Percentiles rank a stretch among this genome's conserved stretches.
These are phyloP conservation scores for Tilletia horrida DNA, from an alignment of 1,284 basidiomycete genomes.

Conservation along the genomic window DNA sequence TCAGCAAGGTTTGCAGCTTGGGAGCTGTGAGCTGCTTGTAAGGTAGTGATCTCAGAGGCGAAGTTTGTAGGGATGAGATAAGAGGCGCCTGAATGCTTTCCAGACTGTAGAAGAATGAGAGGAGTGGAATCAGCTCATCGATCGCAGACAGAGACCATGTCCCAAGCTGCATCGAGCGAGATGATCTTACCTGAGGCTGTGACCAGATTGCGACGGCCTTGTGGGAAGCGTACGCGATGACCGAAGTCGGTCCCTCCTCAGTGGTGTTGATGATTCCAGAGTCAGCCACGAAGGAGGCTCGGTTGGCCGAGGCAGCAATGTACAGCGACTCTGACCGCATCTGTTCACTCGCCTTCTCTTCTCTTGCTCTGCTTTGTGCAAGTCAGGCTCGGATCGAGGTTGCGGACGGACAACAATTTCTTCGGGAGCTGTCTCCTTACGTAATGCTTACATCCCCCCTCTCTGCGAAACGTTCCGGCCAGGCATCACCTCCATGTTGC, in stretches of 20 bases:
- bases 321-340: conserved; percentile 26
- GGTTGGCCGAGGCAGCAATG: conserved; percentile 46
- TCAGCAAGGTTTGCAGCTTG: neutral
- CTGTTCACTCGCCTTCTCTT: neutral
- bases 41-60: conserved; percentile 31
- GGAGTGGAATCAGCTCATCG: conserved; percentile 6
- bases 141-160: conserved; percentile 25
- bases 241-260: neutral
- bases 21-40: conserved; percentile 29
- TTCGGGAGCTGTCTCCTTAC: too few relatives aligned
- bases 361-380: neutral
- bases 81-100: conserved; percentile 17
- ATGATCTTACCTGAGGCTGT: conserved; percentile 24
- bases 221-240: conserved; percentile 44
- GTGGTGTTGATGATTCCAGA: conserved; percentile 29
- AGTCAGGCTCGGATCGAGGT: neutral
- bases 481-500: neutral
- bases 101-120: neutral
- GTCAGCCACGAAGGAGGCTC: conserved; percentile 44
- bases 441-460: neutral
- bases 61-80: conserved; percentile 34
- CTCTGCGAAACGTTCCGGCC: neutral
- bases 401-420: too few relatives aligned
- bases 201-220: conserved; percentile 40
- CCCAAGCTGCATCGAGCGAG: too few relatives aligned